Base-by-base conservation (phyloP, 2,329 filamentous ascomycete species). In the Alternaria postmessia region DNA sequence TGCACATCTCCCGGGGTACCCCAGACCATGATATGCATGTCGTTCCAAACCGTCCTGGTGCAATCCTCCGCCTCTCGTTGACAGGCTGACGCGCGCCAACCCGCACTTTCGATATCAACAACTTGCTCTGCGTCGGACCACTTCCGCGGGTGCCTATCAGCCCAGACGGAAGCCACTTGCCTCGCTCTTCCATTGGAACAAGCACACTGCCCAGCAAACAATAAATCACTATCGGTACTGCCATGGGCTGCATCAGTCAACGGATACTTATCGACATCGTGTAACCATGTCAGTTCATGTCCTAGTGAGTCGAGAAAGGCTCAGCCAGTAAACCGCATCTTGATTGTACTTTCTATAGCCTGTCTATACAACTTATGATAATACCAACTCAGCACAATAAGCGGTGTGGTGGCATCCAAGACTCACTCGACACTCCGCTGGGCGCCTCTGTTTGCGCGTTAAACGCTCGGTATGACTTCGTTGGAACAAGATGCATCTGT, bases 1-100 rank as follows among this genome's bases (percentile, higher is more conserved):
- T 38, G 57, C 52, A 30, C 14, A 46, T 51, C 52, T 55, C 44
- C 57, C 44, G 46, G 57, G 57, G 46, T 56, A 59, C 52, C 57
- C 57, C 43, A 56, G 57, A 42, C 24, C 39, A 38, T 20, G n/a
- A 34, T 44, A 59, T 56, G 52, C 57, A 56, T 30, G 51, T 38
- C 14, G 39, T 38, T 38, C 44, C 30, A 59, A 56, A 56, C 24
- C 38, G 52, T 44, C 44, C 26, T 46, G 44, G 52, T 59, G 44
- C 44, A 41, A 51, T 42, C 26, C 39, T 34, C 54, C 26, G 26
- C 46, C 38, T 48, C 32, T 14, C 26, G 7, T 38, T 32, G 32
- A 42, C 53, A 42, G 32, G 53, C 52, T 44, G 52, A 39, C 52
- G 39, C 34, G 30, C 30, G 14, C 51, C 38, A 43, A 24, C 36